Conservation (phyloP, 1,284 basidiomycete genomes). For the Pulchroboletus neoregius region DNA sequence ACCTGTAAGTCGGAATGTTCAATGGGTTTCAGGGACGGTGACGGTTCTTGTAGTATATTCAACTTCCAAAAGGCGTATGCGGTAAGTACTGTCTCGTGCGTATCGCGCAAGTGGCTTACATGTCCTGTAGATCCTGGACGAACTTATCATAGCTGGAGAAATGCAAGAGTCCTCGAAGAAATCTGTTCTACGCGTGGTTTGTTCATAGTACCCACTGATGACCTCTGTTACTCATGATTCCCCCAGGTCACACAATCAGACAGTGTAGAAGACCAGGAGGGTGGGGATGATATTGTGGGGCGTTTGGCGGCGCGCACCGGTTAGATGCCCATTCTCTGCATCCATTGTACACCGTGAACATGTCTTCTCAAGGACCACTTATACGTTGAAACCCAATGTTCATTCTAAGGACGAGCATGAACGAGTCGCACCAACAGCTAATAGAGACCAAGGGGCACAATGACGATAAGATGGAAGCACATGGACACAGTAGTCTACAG, state of each 20-base stretch:
- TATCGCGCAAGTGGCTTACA: conserved; percentile 10
- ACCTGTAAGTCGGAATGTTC: conserved; percentile 58
- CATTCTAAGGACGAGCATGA: neutral
- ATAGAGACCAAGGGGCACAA: neutral
- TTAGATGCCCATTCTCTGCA: conserved; percentile 36
- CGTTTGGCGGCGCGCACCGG: conserved; percentile 66
- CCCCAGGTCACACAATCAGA: conserved; percentile 76
- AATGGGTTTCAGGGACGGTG: neutral
- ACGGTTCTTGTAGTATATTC: conserved; percentile 69
- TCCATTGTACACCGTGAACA: conserved; percentile 12
- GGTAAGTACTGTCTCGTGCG: conserved; percentile 42
- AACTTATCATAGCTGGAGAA: conserved; percentile 97
- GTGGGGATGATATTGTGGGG: conserved; percentile 72
- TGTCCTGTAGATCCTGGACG: conserved; percentile 79
- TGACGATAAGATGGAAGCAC: neutral
- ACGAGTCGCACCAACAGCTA: too few relatives aligned
- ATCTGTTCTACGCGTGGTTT: conserved; percentile 83
- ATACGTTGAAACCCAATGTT: conserved; percentile 23
- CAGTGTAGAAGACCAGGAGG: conserved; percentile 76
- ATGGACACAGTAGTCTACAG: conserved; percentile 1
- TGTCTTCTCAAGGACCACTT: conserved; percentile 27
- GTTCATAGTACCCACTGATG: conserved; percentile 26
- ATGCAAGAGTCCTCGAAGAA: conserved; percentile 99
- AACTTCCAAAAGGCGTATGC: conserved; percentile 99
- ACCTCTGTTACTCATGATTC: conserved; percentile 5